phyloP scores from a whole-genome alignment of 1,139 yeast species.

The Debaryomyces singareniensis region DNA sequence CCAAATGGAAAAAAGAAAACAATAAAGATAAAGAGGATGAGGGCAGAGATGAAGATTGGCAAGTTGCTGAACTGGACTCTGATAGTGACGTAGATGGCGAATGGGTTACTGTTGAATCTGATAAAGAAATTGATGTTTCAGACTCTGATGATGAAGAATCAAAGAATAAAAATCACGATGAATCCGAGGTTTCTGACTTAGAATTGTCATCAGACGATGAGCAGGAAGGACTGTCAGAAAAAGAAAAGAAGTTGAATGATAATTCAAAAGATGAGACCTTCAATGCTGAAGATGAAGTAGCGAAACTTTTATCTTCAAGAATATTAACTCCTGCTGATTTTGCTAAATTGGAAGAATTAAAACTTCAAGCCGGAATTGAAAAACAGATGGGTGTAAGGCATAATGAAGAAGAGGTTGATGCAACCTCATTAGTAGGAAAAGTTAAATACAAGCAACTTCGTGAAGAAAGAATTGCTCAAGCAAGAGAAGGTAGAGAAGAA shows the following conservation, averaged over 20 bases:
- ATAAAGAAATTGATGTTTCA: slow-evolving; percentile 44
- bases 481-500: slow-evolving; percentile 88
- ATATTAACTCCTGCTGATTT: slow-evolving; percentile 96
- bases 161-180: slow-evolving; percentile 42
- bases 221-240: slow-evolving; percentile 19
- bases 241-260: slow-evolving; percentile 11
- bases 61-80: slow-evolving; percentile 35
- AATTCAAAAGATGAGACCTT: slow-evolving; percentile 18
- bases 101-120: slow-evolving; percentile 55
- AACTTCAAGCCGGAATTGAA: slow-evolving; percentile 76
- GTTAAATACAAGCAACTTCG: slow-evolving; percentile 78
- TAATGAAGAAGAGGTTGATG: slow-evolving; percentile 79
- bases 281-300: slow-evolving; percentile 37
- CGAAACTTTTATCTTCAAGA: slow-evolving; percentile 62
- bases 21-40: slow-evolving; percentile 41
- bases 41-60: slow-evolving; percentile 37
- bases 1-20: slow-evolving; percentile 79
- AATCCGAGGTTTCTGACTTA: slow-evolving; percentile 26
- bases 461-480: slow-evolving; percentile 85
- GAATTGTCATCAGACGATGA: slow-evolving; percentile 8
- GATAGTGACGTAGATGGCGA: slow-evolving; percentile 58
- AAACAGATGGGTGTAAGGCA: slow-evolving; percentile 58
- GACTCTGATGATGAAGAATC: slow-evolving; percentile 33
- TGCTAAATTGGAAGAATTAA: slow-evolving; percentile 85
- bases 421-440: slow-evolving; percentile 72